Evolutionary conservation across 805 yeast species (phyloP).

Genomic region (Yamadazyma scolyti): DNA sequence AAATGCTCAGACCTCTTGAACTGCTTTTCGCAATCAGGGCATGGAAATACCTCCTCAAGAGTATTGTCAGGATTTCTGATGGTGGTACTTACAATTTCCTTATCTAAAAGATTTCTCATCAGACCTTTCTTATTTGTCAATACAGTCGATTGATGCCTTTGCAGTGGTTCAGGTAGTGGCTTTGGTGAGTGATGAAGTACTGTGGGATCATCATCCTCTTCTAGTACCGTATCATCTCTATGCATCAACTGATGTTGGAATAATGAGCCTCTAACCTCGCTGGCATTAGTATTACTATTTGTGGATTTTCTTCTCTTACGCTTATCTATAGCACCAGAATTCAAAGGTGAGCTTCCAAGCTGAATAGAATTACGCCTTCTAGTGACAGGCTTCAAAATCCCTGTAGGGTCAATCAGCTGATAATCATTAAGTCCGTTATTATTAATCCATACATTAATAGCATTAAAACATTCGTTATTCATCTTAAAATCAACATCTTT

Average conservation of each 20-base stretch:
- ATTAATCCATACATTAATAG: slow-evolving; percentile 34
- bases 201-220: slow-evolving; percentile 2
- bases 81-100: too few species aligned
- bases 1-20: slow-evolving; percentile 43
- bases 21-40: slow-evolving; percentile 39
- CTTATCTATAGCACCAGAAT: slow-evolving; percentile 8
- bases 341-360: slow-evolving; percentile 1
- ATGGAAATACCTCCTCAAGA: too few species aligned
- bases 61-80: too few species aligned
- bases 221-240: slow-evolving; percentile 1
- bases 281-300: slow-evolving; percentile 5
- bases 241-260: slow-evolving; percentile 4
- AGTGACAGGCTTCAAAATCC: slow-evolving; percentile 20
- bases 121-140: too few species aligned
- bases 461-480: slow-evolving; percentile 39
- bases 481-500: slow-evolving; percentile 19
- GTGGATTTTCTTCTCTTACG: slow-evolving; percentile 19
- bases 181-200: too few species aligned
- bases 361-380: slow-evolving; percentile 22
- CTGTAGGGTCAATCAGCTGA: slow-evolving; percentile 23
- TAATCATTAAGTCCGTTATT: slow-evolving; percentile 15
- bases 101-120: too few species aligned
- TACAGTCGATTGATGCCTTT: too few species aligned
- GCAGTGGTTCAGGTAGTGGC: too few species aligned
- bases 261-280: slow-evolving; percentile 2